A percentile compares a stretch with the other conserved stretches of the same genome.
phyloP scores from a whole-genome alignment of 1,139 yeast species.

The Diutina mesorugosa region DNA sequence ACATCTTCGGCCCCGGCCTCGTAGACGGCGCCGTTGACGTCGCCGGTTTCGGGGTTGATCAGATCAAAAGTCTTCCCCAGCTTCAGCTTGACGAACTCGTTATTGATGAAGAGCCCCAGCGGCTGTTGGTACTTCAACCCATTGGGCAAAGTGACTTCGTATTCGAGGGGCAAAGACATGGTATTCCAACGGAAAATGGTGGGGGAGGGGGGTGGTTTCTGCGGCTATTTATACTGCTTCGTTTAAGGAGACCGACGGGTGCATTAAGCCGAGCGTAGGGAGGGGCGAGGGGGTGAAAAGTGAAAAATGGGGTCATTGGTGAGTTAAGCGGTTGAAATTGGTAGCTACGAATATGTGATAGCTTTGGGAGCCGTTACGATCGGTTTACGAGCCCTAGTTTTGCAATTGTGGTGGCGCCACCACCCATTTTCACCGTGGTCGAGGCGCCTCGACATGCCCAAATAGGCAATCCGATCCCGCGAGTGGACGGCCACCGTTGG shows the following conservation, averaged over 20 bases:
- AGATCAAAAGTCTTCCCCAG: constrained; percentile 53
- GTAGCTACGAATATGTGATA: too few relatives aligned
- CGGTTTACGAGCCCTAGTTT: not conserved
- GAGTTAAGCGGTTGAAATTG: too few relatives aligned
- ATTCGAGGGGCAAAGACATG: constrained; percentile 22
- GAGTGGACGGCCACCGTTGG: not conserved
- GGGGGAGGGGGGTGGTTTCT: not conserved
- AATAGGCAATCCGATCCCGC: not conserved
- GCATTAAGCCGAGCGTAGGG: not conserved
- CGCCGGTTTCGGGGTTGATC: constrained; percentile 57
- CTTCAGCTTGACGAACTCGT: constrained; percentile 55
- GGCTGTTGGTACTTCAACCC: constrained; percentile 54
- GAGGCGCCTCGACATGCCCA: not conserved
- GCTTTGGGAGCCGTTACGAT: too few relatives aligned
- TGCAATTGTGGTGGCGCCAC: not conserved
- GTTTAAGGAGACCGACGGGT: not conserved
- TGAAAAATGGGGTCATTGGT: too few relatives aligned
- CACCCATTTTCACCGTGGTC: not conserved
- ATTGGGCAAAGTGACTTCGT: constrained; percentile 40
- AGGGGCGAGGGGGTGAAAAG: not conserved
- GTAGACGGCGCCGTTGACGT: constrained; percentile 50
- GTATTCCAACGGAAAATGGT: not conserved
- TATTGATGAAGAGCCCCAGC: constrained; percentile 71
- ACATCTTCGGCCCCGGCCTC: constrained; percentile 61
- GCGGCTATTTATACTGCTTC: not conserved